Conservation (phyloP, 2,329 filamentous ascomycete species). For the Erysiphe pulchra region DNA sequence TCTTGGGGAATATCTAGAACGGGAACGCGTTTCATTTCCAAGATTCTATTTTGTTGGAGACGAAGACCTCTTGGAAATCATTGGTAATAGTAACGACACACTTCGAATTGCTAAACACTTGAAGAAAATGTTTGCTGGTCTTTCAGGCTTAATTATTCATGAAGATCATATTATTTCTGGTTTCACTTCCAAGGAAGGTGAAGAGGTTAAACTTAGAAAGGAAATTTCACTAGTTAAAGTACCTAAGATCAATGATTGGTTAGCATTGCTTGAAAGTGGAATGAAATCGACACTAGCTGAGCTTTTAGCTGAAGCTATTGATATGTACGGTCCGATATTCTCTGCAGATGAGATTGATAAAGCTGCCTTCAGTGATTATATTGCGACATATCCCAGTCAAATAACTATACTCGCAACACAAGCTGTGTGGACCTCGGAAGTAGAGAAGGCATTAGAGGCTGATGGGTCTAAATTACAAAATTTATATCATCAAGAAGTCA, state of each 20-base stretch:
- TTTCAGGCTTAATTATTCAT: constrained; percentile 74
- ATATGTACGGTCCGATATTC: constrained; percentile 60
- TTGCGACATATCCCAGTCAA: constrained; percentile 68
- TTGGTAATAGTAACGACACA: constrained; percentile 96
- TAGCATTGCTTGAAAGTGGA: constrained; percentile 70
- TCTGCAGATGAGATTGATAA: constrained; percentile 43
- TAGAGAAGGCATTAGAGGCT: constrained; percentile 49
- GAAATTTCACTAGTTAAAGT: constrained; percentile 83
- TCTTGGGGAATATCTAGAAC: constrained; percentile 91
- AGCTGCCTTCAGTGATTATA: constrained; percentile 50
- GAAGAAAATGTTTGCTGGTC: constrained; percentile 98
- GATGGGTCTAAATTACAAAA: constrained; percentile 43
- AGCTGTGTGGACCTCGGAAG: constrained; percentile 73
- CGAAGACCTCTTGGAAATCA: constrained; percentile 94
- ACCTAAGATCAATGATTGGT: constrained; percentile 95
- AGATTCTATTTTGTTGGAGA: constrained; percentile 99
- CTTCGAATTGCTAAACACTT: constrained; percentile 93
- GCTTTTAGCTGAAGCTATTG: constrained; percentile 62
- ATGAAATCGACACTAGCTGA: constrained; percentile 93
- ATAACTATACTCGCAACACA: constrained; percentile 89
- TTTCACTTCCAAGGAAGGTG: constrained; percentile 86
- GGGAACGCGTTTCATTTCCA: constrained; percentile 89
- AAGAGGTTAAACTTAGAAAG: constrained; percentile 65
- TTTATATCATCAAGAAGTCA: constrained; percentile 60
- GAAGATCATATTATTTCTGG: constrained; percentile 75